Evolutionary conservation across 257 asterid genomes (phyloP), one percentile per base, ranked within the genome.

Genomic region (Scutellaria baicalensis): DNA sequence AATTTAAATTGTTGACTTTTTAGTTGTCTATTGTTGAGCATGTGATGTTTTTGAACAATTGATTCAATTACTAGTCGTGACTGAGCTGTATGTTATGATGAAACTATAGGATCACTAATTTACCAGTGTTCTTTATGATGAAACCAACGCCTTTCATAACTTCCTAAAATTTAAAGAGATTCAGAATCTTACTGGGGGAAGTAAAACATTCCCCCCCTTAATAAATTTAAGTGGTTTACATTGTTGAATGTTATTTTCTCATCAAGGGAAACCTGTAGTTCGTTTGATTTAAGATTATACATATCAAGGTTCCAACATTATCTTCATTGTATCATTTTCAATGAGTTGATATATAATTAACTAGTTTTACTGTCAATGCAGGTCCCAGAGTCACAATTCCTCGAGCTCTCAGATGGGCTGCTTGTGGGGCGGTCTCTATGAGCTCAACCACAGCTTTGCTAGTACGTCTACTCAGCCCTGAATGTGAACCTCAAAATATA

Each of bases 401-500:
- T 36, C 85, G 97, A 64, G 81, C 83, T 70, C 87, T 90, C 47
- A 82, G 97, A 64, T 90, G 98, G 97, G 95, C 89, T 45, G 79
- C 94, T 59, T 86, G 93, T 64, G 96, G 97, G 13, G 93, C 96
- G 16, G 79, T 82, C 69, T 74, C 88, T 10, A 81, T 75, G 59
- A 83, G 96, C 75, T 66, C 91, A 44, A 64, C 85, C 69, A 81
- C 95, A 1, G 95, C 98, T 69, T 73, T 86, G 70, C 84, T 92
- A 14, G 94, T 92, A 70, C 89, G 84, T 68, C 88, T 89, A 6
- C 76, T 89, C 68, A 84, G 94, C 62, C 89, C 96, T 9, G 96
- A 92, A 84, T 89, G 96, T 57, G 98, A 92, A 70, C 94, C 98
- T 23, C 98, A 86, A 69, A 92, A 92, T 58, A 84, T 88, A 59